Evolutionary conservation across 116 monocot species (phyloP).

Genomic region (Trichopus zeylanicus): DNA sequence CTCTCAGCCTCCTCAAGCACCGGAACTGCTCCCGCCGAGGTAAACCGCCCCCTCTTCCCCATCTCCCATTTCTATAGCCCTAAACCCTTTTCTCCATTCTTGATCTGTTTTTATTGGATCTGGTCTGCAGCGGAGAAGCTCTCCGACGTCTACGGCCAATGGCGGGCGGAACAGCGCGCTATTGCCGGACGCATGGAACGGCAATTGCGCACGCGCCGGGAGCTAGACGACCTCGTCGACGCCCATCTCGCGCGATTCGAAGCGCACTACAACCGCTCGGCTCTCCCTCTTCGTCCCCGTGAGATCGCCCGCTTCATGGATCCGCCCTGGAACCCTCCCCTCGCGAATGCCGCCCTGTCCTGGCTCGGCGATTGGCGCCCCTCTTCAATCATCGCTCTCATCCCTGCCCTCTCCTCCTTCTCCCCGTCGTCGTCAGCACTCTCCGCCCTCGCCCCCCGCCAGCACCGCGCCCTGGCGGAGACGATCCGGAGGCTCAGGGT

Average conservation of each 20-base stretch:
- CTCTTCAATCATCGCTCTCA: slow-evolving; percentile 14
- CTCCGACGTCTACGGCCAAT: background rate
- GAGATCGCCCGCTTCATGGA: slow-evolving; percentile 8
- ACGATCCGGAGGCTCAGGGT: slow-evolving; percentile 9
- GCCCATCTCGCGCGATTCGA: slow-evolving; percentile 12
- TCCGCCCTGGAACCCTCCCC: slow-evolving; percentile 9
- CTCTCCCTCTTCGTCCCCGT: slow-evolving; percentile 8
- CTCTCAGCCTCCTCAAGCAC: too few relatives aligned
- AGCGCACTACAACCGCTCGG: slow-evolving; percentile 6
- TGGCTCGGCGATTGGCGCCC: slow-evolving; percentile 30
- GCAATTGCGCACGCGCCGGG: background rate
- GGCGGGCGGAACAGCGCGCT: background rate
- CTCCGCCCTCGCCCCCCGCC: slow-evolving; percentile 4
- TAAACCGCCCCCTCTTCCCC: background rate
- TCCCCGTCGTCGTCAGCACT: background rate
- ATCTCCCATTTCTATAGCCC: background rate
- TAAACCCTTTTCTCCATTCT: background rate
- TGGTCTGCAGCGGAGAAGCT: background rate
- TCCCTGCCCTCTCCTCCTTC: background rate
- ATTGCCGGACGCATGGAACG: background rate
- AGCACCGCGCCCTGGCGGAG: slow-evolving; percentile 13
- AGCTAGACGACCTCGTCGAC: slow-evolving; percentile 3
- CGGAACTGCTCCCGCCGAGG: too few relatives aligned
- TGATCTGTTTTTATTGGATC: background rate
- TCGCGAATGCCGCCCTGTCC: slow-evolving; percentile 14